Percentiles rank a stretch among this genome's conserved stretches.
Evolutionary conservation across 1,284 basidiomycete species (phyloP).

Genomic region (Ganoderma multipileum): DNA sequence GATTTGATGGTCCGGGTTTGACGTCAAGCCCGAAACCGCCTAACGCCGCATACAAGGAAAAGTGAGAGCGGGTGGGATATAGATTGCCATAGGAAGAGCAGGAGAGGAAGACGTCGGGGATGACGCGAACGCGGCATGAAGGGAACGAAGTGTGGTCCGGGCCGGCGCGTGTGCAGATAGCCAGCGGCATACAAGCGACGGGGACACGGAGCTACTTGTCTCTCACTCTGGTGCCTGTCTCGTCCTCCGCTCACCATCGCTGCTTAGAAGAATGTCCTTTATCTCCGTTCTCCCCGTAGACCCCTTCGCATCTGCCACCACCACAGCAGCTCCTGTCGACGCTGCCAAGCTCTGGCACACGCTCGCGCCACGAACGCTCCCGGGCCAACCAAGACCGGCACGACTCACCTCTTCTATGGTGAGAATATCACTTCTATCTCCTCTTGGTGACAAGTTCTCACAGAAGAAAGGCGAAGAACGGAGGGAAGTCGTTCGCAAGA

Average conservation of each 20-base stretch:
- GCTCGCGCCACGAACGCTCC: constrained; percentile 39
- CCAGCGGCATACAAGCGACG: background rate
- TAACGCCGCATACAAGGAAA: no score
- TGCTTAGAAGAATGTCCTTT: constrained; percentile 41
- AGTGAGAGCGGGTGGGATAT: no score
- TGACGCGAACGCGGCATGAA: no score
- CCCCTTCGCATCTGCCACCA: constrained; percentile 42
- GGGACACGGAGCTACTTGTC: constrained; percentile 9
- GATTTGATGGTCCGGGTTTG: no score
- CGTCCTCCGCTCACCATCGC: constrained; percentile 20
- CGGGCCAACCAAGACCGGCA: constrained; percentile 64
- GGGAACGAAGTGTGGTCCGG: no score
- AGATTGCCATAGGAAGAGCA: no score
- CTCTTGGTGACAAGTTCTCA: constrained; percentile 67
- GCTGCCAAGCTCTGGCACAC: constrained; percentile 52
- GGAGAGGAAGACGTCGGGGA: no score
- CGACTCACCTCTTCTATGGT: constrained; percentile 70
- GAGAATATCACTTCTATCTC: constrained; percentile 61
- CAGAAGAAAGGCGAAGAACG: constrained; percentile 54
- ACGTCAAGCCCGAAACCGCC: no score
- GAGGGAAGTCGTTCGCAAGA: constrained; percentile 69
- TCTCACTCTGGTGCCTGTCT: constrained; percentile 16
- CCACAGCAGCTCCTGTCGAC: constrained; percentile 38
- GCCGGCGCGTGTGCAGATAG: no score
- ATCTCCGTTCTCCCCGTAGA: constrained; percentile 53